Percentiles rank a stretch among this genome's conserved stretches.
Evolutionary conservation across 257 asterid genomes (phyloP).

Genomic region (Primulina eburnea): DNA sequence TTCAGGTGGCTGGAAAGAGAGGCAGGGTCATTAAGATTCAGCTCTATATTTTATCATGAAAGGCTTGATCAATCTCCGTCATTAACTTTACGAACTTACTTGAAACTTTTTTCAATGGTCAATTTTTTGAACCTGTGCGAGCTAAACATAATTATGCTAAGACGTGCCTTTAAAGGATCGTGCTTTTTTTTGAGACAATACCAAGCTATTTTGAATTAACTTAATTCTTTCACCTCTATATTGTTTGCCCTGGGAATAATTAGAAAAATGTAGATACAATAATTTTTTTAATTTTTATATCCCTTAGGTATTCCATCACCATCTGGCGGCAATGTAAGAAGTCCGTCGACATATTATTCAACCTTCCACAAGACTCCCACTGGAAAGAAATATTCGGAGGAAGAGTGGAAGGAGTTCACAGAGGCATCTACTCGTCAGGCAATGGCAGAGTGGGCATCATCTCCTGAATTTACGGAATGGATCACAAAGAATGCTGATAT

Average conservation of each 20-base stretch:
- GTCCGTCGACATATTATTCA: conserved; percentile 40
- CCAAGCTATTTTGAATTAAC: too few species aligned
- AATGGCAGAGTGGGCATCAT: conserved; percentile 58
- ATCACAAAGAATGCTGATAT: conserved; percentile 52
- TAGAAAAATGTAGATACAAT: neutral
- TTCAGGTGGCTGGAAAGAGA: neutral
- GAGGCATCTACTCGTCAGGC: conserved; percentile 68
- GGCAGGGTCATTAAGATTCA: neutral
- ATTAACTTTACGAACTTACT: neutral
- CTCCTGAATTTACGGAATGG: conserved; percentile 85
- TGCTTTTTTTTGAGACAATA: too few species aligned
- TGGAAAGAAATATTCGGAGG: conserved; percentile 53
- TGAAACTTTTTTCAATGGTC: neutral
- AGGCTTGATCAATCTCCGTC: neutral
- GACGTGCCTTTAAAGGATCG: neutral
- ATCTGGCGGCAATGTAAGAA: conserved; percentile 24
- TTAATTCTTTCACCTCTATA: too few species aligned
- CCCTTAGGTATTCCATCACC: conserved; percentile 42
- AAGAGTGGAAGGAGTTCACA: conserved; percentile 79
- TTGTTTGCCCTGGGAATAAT: neutral
- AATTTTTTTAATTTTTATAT: neutral
- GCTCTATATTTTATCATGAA: neutral
- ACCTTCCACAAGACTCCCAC: conserved; percentile 65
- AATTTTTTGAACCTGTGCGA: neutral
- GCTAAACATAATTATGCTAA: neutral